Conservation (phyloP, 768 basidiomycete genomes). For the Vishniacozyma victoriae region DNA sequence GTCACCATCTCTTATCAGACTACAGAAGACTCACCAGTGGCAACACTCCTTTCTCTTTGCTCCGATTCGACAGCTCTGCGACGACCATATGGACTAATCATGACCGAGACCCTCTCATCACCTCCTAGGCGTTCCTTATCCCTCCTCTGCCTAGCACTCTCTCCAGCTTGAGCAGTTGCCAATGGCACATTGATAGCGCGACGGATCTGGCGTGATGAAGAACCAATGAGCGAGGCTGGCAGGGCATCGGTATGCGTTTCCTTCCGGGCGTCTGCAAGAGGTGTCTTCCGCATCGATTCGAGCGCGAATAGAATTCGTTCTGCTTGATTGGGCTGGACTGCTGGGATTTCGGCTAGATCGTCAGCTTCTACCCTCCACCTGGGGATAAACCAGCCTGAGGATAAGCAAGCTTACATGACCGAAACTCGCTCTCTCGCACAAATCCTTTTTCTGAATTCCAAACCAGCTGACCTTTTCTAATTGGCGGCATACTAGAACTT, state of each 20-base stretch:
- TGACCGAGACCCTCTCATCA: conserved; percentile 26
- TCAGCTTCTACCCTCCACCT: neutral
- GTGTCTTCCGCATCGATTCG: conserved; percentile 35
- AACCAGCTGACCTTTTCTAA: conserved; percentile 36
- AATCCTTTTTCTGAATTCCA: conserved; percentile 39
- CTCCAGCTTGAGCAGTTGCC: conserved; percentile 36
- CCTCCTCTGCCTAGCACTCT: conserved; percentile 18
- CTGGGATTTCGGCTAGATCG: conserved; percentile 10
- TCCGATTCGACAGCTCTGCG: conserved; percentile 26
- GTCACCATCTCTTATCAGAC: no score
- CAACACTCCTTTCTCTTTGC: conserved; percentile 17
- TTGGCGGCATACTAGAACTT: conserved; percentile 16
- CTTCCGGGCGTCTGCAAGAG: conserved; percentile 27
- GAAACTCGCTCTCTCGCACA: conserved; percentile 30
- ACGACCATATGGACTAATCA: conserved; percentile 43
- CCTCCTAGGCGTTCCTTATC: conserved; percentile 29
- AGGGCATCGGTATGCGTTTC: neutral
- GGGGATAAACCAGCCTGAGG: neutral
- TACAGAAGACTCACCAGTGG: no score
- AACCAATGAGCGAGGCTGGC: conserved; percentile 21
- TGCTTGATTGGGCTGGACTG: conserved; percentile 29
- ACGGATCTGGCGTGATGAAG: conserved; percentile 30
- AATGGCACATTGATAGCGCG: conserved; percentile 37
- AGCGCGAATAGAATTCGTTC: conserved; percentile 39
- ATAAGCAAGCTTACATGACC: conserved; percentile 16